These are phyloP conservation scores for Pythium vanterpoolii DNA, from an alignment of 352 stramenopile genomes.

Conservation along the genomic window DNA sequence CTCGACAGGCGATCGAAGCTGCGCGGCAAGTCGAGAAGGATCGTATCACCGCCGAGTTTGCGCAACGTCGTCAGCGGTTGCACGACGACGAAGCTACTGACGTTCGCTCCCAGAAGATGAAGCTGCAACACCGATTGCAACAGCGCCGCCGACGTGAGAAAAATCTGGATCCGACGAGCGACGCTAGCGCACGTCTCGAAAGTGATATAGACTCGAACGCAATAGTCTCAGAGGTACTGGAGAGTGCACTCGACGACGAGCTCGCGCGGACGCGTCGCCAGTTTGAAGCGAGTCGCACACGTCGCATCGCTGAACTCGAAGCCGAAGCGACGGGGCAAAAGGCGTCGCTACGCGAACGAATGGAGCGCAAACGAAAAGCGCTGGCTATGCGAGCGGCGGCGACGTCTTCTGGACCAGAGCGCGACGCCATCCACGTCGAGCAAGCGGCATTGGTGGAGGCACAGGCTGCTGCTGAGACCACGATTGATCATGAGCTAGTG, in stretches of 20 bases:
- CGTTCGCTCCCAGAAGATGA: conserved; percentile 2
- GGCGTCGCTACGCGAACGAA: not conserved
- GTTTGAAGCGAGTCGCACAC: conserved; percentile 10
- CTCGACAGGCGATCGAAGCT: conserved; percentile 18
- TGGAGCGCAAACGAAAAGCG: conserved; percentile 11
- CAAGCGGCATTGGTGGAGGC: not conserved
- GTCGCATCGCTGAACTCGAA: conserved; percentile 2
- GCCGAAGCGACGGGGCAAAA: not conserved
- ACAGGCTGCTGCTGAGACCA: not conserved
- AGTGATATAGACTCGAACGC: conserved; percentile 16
- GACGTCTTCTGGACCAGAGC: no score
- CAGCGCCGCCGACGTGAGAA: conserved; percentile 5
- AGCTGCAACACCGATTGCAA: conserved; percentile 10
- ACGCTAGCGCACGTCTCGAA: no score
- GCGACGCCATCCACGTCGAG: no score
- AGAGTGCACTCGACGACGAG: conserved; percentile 6
- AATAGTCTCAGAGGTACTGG: conserved; percentile 2
- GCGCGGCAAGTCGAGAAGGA: conserved; percentile 21
- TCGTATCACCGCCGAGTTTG: conserved; percentile 25
- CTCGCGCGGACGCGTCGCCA: conserved; percentile 10
- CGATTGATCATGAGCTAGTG: conserved; percentile 1
- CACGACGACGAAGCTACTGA: conserved; percentile 1
- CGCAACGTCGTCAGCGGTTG: not conserved
- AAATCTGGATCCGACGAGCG: not conserved
- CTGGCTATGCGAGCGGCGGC: conserved; percentile 2